Percentiles rank a stretch among this genome's conserved stretches.
Evolutionary conservation across 441 rosid genomes (phyloP).

Genomic region (Macaranga tanarius): DNA sequence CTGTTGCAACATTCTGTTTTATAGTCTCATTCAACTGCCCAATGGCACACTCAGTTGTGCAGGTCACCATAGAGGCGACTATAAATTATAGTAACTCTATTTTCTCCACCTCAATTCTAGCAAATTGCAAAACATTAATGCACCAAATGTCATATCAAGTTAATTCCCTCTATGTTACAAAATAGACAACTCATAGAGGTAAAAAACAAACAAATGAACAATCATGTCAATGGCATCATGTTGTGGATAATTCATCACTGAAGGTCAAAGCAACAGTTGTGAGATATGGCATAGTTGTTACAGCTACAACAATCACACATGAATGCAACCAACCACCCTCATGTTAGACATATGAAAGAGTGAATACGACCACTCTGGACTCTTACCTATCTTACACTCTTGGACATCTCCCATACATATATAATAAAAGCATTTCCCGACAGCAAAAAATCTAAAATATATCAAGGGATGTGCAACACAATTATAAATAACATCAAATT

Average conservation of each 20-base stretch:
- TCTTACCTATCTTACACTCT: background rate
- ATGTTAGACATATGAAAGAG: background rate
- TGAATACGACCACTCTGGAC: background rate
- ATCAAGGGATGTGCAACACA: background rate
- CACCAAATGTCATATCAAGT: background rate
- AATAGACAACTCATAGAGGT: background rate
- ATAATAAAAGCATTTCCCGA: conserved; percentile 7
- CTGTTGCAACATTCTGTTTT: background rate
- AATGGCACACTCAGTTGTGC: background rate
- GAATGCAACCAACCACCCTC: background rate
- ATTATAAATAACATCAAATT: conserved; percentile 6
- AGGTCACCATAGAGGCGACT: background rate
- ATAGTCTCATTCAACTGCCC: background rate
- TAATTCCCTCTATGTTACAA: background rate
- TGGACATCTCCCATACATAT: background rate
- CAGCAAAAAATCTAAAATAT: background rate
- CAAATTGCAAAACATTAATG: background rate
- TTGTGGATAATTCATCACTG: conserved; percentile 4
- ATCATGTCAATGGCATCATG: conserved; percentile 1
- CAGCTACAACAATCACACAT: background rate
- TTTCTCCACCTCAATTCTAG: background rate
- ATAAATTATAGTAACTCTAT: background rate
- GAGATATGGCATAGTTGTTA: background rate
- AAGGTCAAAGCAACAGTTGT: background rate
- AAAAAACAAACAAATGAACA: background rate